Conservation (phyloP, 192 early-diverging fungal genomes). For the Coemansia sp. region DNA sequence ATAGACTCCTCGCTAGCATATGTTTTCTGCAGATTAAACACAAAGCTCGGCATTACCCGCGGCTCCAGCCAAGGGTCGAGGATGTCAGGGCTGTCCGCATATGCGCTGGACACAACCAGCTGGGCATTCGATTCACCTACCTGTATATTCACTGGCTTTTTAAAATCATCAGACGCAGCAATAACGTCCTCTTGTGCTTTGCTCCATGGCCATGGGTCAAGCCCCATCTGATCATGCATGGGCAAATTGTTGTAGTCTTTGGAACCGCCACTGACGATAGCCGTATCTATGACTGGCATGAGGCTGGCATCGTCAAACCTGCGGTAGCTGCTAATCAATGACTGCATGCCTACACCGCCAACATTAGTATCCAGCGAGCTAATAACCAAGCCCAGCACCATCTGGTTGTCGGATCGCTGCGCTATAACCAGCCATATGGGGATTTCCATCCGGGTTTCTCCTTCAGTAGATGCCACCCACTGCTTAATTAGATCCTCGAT, state of each 20-base stretch:
- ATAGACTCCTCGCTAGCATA: constrained; percentile 13
- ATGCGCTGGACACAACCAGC: constrained; percentile 19
- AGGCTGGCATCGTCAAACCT: constrained; percentile 16
- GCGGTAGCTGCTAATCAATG: constrained; percentile 9
- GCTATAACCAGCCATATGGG: constrained; percentile 32
- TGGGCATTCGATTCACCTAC: constrained; percentile 1
- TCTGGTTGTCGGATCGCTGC: constrained; percentile 15
- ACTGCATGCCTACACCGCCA: not conserved
- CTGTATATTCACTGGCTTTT: constrained; percentile 7
- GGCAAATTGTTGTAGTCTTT: not conserved
- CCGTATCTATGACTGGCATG: not conserved
- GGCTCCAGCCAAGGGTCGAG: constrained; percentile 34
- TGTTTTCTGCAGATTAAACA: constrained; percentile 15
- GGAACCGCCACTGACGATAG: constrained; percentile 13
- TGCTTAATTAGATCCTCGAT: constrained; percentile 23
- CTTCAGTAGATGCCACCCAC: constrained; percentile 24
- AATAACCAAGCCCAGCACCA: constrained; percentile 28
- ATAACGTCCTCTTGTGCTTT: not conserved
- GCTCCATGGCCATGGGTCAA: constrained; percentile 40
- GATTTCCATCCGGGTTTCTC: constrained; percentile 23
- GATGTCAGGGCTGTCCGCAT: constrained; percentile 5
- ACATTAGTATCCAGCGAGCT: constrained; percentile 14
- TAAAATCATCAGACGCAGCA: constrained; percentile 6
- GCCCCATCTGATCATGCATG: constrained; percentile 15
- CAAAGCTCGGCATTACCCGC: constrained; percentile 14